Conservation (phyloP, 805 yeast species). For the Myxozyma sirexii region DNA sequence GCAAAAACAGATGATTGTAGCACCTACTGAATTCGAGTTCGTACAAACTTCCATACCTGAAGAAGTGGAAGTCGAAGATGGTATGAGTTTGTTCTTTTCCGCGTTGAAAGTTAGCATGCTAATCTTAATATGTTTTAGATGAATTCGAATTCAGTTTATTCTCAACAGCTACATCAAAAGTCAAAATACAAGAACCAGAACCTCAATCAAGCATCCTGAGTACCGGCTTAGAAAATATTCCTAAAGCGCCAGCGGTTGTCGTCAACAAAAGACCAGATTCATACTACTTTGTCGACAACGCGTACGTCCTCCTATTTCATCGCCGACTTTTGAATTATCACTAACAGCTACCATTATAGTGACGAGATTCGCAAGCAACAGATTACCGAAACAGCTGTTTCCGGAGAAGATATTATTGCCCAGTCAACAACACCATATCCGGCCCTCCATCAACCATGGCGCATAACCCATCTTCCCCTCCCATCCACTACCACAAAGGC, state of each 20-base stretch:
- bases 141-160: constrained; percentile 28
- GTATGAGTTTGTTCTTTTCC: no score
- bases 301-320: background rate
- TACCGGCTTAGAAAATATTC: constrained; percentile 1
- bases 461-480: constrained; percentile 20
- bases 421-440: constrained; percentile 24
- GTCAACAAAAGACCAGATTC: constrained; percentile 27
- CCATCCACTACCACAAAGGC: background rate
- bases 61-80: background rate
- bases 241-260: constrained; percentile 18
- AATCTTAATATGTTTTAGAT: background rate
- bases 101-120: no score
- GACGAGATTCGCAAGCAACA: constrained; percentile 8
- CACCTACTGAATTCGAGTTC: constrained; percentile 1
- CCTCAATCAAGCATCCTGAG: background rate
- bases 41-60: background rate
- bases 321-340: no score
- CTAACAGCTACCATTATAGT: background rate
- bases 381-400: constrained; percentile 13
- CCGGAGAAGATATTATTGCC: constrained; percentile 20
- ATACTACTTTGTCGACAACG: constrained; percentile 20
- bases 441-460: constrained; percentile 25
- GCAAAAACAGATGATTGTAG: background rate
- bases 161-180: constrained; percentile 11
- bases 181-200: constrained; percentile 17